Percentiles rank a stretch among this genome's conserved stretches.
Evolutionary conservation across 805 yeast genomes (phyloP).

Genomic region (Cyberlindnera americana): DNA sequence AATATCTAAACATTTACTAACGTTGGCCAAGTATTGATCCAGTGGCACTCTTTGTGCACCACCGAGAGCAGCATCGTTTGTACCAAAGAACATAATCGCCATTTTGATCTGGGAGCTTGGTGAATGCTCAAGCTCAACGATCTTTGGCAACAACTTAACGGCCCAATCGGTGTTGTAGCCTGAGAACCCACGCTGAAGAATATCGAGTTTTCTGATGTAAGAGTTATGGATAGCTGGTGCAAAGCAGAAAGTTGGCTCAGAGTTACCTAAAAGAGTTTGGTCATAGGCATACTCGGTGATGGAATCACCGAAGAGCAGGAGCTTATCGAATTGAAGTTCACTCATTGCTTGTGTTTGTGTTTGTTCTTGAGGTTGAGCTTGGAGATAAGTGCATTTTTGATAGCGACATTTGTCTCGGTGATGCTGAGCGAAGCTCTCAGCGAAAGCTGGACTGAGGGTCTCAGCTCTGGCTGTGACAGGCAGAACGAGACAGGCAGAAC

Average conservation of each 20-base stretch:
- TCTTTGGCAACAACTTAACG: slow-evolving; percentile 42
- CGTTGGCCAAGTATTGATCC: slow-evolving; percentile 46
- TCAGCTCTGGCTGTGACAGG: too few species aligned
- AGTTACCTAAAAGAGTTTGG: slow-evolving; percentile 28
- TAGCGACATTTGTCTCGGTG: too few species aligned
- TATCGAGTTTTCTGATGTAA: slow-evolving; percentile 63
- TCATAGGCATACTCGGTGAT: slow-evolving; percentile 54
- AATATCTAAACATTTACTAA: slow-evolving; percentile 38
- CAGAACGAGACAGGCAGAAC: too few species aligned
- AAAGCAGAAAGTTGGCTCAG: slow-evolving; percentile 38
- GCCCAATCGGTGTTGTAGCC: slow-evolving; percentile 76
- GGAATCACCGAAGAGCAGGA: slow-evolving; percentile 69
- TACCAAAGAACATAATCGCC: slow-evolving; percentile 69
- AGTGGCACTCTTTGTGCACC: slow-evolving; percentile 50
- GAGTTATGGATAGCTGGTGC: slow-evolving; percentile 46
- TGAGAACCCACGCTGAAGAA: slow-evolving; percentile 68
- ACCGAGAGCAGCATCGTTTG: slow-evolving; percentile 63
- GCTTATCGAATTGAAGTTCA: slow-evolving; percentile 32
- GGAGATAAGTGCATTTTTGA: neutral
- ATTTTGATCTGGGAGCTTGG: slow-evolving; percentile 33
- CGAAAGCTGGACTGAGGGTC: too few species aligned
- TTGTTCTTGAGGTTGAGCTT: neutral
- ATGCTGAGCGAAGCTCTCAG: too few species aligned
- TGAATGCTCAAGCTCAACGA: slow-evolving; percentile 47
- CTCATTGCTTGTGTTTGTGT: neutral